Evolutionary conservation across 2,329 filamentous ascomycete species (phyloP), one percentile per base, ranked within the genome.

Genomic region (Coniochaeta sp.): DNA sequence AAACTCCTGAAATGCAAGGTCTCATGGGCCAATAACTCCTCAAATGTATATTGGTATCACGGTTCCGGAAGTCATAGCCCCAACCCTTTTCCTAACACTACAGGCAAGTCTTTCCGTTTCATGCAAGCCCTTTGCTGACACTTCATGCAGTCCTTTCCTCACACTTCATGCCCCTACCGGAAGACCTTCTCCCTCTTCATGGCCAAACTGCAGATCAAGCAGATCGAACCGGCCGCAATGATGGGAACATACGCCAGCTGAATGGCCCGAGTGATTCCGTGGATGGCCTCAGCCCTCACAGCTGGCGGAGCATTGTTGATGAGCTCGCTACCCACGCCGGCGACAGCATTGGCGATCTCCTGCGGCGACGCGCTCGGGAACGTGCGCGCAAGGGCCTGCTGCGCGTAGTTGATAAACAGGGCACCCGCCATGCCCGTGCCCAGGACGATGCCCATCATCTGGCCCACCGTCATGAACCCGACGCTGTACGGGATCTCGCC

Each of bases 391-490:
- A 62, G 55, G 3, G 55, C 42, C 42, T 44, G 42, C 42, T 44
- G 42, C 40, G 42, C 42, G 42, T 44, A 44, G 52, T 65, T 65
- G 52, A 64, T 32, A 26, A 65, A 65, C 7, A 65, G 44, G 2
- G 64, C 62, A 22, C 61, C 60, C 10, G 62, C 61, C 26, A 63
- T 63, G 38, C 59, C 62, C 1, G 61, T 57, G 3, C 60, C 62
- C 1, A 65, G 12, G 2, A 59, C 55, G 42, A 65, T 65, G 16
- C 64, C 64, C 4, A 58, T 19, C 16, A 63, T 54, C 50, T 65
- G 64, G 4, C 67, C 67, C n/a, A 71, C 65, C 14, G 66, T 72
- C 61, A 74, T 72, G 64, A 71, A 73, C 1, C 73, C 69, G 26
- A 77, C 70, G 2, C 68, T 68, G 26, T 69, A 64, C 2, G 72